Evolutionary conservation across 1,284 basidiomycete species (phyloP), one percentile per base, ranked within the genome.

Genomic region (Gomphus bonarii): DNA sequence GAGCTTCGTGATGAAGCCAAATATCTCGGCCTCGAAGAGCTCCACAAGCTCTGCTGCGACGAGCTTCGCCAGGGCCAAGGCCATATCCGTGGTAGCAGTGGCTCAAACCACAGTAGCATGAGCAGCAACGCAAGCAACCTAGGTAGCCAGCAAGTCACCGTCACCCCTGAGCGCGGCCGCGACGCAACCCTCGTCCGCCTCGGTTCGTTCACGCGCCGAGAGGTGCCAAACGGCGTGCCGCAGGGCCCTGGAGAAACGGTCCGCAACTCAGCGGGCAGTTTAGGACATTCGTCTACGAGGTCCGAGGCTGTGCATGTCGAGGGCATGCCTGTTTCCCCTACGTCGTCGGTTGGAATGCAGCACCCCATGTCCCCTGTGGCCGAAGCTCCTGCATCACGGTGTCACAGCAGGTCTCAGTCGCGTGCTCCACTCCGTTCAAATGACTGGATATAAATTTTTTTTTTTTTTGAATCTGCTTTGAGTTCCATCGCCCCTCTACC

Each of bases 1-100:
- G 84, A 87, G 58, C 76, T 88, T 18, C 78, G 85, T 8, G 85
- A 89, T 61, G 86, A 90, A 65, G 84, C 87, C 1, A 71, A 72
- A 42, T 89, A 82, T 64, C 79, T 91, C 25, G 79, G 78, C 25
- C 78, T 89, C 43, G 74, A 77, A 0, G 76, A 76, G 44, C 74
- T 89, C 11, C 71, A 78, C 59, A 75, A 72, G 58, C 74, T 89
- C 3, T 89, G 87, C 65, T 69, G 70, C 16, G 78, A 81, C n/a
- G 84, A 88, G 68, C 73, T 89, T 20, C 73, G 76, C 22, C 70
- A 72, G 48, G 46, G 22, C 20, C 55, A 57, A 33, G 47, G 55
- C n/a, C 47, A 57, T 25, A 36, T 50, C 38, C 47, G 55, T n/a
- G 49, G 38, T 12, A 35, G 44, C 22, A 12, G 33, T 33, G 46